These are phyloP conservation scores for Prunus armeniaca DNA, from an alignment of 306 rosid genomes.

Conservation along the genomic window DNA sequence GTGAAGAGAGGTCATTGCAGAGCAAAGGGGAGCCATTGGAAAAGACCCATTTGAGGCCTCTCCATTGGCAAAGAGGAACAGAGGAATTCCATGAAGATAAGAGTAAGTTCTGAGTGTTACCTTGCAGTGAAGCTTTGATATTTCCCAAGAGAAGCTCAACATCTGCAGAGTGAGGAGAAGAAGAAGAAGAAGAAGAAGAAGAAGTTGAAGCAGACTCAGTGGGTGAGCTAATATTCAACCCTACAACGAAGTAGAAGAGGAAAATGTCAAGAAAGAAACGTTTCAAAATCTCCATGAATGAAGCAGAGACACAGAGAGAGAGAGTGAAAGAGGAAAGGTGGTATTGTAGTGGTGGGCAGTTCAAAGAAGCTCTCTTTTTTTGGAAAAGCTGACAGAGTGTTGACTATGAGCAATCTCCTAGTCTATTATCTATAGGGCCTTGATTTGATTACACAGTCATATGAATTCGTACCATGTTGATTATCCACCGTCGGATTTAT, in stretches of 20 bases:
- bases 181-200: constrained; percentile 17
- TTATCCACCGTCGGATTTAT: not conserved
- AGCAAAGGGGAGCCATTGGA: constrained; percentile 52
- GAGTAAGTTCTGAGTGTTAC: constrained; percentile 58
- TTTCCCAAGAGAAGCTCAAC: constrained; percentile 63
- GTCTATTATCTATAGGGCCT: constrained; percentile 36
- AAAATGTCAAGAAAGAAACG: constrained; percentile 39
- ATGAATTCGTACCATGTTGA: not conserved
- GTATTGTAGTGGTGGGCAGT: constrained; percentile 28
- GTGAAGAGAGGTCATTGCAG: constrained; percentile 68
- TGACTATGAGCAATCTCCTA: constrained; percentile 42
- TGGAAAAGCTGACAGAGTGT: constrained; percentile 71
- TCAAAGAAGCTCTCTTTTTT: constrained; percentile 39
- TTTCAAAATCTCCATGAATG: constrained; percentile 48
- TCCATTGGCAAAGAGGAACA: constrained; percentile 84
- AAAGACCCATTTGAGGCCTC: constrained; percentile 93
- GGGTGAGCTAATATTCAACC: not conserved
- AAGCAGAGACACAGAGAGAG: constrained; percentile 20
- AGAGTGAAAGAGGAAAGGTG: constrained; percentile 11
- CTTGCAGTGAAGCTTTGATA: constrained; percentile 77
- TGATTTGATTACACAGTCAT: constrained; percentile 24
- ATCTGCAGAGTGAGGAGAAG: constrained; percentile 51
- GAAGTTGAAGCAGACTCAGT: constrained; percentile 15
- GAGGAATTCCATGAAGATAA: constrained; percentile 83
- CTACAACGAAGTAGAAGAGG: constrained; percentile 24